phyloP scores from a whole-genome alignment of 768 basidiomycete genomes.

The Lactarius psammicola region DNA sequence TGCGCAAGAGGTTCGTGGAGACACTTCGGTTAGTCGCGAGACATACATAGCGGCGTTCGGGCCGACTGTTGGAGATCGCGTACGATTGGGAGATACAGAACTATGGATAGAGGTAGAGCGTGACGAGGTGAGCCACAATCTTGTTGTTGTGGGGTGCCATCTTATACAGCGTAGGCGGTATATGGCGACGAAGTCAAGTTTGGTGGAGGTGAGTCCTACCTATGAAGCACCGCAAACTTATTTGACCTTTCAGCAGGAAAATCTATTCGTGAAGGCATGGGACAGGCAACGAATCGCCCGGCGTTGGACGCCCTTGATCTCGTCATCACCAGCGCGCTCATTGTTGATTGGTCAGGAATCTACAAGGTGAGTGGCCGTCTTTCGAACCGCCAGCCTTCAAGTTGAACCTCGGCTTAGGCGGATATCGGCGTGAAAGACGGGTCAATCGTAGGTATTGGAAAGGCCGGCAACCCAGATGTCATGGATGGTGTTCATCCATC shows the following conservation, averaged over 20 bases:
- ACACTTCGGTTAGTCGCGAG: conserved; percentile 62
- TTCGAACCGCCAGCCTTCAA: background rate
- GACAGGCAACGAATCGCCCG: conserved; percentile 75
- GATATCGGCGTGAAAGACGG: conserved; percentile 92
- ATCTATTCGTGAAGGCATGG: conserved; percentile 95
- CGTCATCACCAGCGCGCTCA: conserved; percentile 92
- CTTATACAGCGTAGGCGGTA: conserved; percentile 51
- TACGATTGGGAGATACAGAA: conserved; percentile 84
- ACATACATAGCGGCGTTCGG: conserved; percentile 94
- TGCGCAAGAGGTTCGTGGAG: conserved; percentile 47
- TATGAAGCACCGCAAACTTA: background rate
- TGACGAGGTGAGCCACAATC: conserved; percentile 54
- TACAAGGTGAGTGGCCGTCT: conserved; percentile 63
- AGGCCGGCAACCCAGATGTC: conserved; percentile 93
- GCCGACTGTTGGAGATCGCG: conserved; percentile 86
- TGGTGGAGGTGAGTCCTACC: conserved; percentile 67
- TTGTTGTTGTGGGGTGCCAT: background rate
- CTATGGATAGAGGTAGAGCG: conserved; percentile 93
- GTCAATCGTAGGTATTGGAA: conserved; percentile 84
- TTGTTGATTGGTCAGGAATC: conserved; percentile 94
- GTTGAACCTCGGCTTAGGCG: conserved; percentile 51
- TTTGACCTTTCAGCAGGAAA: conserved; percentile 57
- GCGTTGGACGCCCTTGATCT: conserved; percentile 76
- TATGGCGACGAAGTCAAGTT: conserved; percentile 99
- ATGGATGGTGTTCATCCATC: conserved; percentile 75